Evolutionary conservation across 148 eudicot species (phyloP), one percentile per base, ranked within the genome.

Genomic region (Camellia granthamiana): DNA sequence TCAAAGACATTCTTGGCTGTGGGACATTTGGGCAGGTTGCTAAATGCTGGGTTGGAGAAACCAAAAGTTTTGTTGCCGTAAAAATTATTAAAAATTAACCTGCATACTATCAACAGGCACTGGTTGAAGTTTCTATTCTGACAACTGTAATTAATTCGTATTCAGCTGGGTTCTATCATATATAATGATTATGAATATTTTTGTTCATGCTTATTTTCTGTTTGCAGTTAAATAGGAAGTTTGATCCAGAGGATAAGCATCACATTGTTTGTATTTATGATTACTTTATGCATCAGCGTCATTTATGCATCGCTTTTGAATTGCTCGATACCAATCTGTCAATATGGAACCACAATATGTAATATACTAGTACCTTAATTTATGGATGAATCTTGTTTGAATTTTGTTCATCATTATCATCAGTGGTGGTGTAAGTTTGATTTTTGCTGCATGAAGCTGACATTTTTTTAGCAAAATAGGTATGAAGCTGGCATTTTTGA

Each of bases 11-110:
- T 64, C 98, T 96, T 86, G 99, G 99, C 51, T 98, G 92, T 65
- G 99, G 99, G 78, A 96, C 99, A 69, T 96, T 96, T 88, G 99
- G 99, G 74, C 99, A 93, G 90, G 99, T 96, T 78, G 99, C 98
- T n/a, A 96, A 93, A 88, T 96, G 99, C 77, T 96, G 90, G 99
- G 92, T 90, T 84, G 83, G 92, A 54, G 98, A 96, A 80, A 88
- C 90, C 71, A 90, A 85, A 76, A 89, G 91, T 83, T 96, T 89
- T 84, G 88, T 93, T 75, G 97, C 99, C 67, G 91, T 96, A 51
- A 96, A 96, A 84, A 87, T 96, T 78, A 96, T 96, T 7, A 96
- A 96, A 84, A 96, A 96, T 80, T 92, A 91, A 88, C 95, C 99
- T 83, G 98, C 99, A 60, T 95, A 92, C 88, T 93, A 91, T 87